phyloP scores from a whole-genome alignment of 106 monocot species.

The Dendrobium officinale region DNA sequence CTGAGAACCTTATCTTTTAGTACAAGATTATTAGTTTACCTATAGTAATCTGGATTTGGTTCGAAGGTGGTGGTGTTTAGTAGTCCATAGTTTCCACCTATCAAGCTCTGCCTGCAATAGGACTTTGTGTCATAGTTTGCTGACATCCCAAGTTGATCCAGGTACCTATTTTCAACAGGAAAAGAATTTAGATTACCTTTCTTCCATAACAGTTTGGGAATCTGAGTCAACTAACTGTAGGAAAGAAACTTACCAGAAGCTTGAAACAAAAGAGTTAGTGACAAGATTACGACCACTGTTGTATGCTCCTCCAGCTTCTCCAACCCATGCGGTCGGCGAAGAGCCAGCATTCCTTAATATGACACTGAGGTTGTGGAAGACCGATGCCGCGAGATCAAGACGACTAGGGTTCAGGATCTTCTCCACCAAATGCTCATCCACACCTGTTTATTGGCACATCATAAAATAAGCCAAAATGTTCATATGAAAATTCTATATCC shows the following conservation, averaged over 20 bases:
- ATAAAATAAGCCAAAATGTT: background rate
- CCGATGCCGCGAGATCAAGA: slow-evolving; percentile 50
- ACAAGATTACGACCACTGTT: slow-evolving; percentile 76
- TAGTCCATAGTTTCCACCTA: slow-evolving; percentile 87
- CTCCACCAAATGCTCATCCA: slow-evolving; percentile 54
- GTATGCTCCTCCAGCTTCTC: slow-evolving; percentile 90
- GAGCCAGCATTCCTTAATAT: slow-evolving; percentile 45
- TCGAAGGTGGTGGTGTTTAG: slow-evolving; percentile 56
- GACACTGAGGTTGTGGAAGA: slow-evolving; percentile 50
- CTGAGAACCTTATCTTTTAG: slow-evolving; percentile 33
- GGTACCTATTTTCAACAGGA: slow-evolving; percentile 32
- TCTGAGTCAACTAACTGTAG: background rate
- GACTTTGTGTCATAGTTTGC: slow-evolving; percentile 71
- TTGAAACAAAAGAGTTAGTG: slow-evolving; percentile 71
- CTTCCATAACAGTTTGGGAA: background rate
- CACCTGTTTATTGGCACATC: slow-evolving; percentile 28
- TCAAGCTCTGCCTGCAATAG: slow-evolving; percentile 74
- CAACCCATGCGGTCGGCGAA: slow-evolving; percentile 68
- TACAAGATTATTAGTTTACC: slow-evolving; percentile 22
- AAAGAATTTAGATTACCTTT: background rate
- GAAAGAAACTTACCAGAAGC: slow-evolving; percentile 27
- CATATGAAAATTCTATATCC: no score
- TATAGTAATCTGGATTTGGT: slow-evolving; percentile 94
- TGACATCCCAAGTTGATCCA: slow-evolving; percentile 87
- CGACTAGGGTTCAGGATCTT: slow-evolving; percentile 72